Evolutionary conservation across 2,329 filamentous ascomycete species (phyloP).

Genomic region (Pseudodiploospora longispora): DNA sequence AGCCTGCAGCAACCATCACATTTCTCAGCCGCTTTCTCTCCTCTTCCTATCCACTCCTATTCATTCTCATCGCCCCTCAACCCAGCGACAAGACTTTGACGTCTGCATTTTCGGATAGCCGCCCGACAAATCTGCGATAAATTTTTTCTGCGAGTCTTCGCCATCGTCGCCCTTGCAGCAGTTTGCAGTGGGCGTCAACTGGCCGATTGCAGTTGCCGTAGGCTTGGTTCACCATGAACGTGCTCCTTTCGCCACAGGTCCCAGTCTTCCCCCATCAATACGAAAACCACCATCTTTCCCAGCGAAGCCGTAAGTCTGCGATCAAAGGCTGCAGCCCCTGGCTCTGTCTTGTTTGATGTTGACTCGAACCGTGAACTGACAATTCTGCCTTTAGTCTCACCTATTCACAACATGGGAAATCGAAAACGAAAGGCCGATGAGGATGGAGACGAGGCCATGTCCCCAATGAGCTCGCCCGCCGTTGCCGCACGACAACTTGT

Average conservation of each 20-base stretch:
- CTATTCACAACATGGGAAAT: constrained; percentile 45
- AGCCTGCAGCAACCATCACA: constrained; percentile 2
- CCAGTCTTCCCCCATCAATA: constrained; percentile 51
- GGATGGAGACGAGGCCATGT: constrained; percentile 80
- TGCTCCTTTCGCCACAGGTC: constrained; percentile 53
- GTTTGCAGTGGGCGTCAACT: too few relatives aligned
- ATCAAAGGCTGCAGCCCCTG: constrained; percentile 2
- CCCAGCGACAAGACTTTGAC: not conserved
- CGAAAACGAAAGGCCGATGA: constrained; percentile 83
- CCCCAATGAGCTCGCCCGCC: constrained; percentile 74
- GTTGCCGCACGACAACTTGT: constrained; percentile 60
- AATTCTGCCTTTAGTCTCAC: constrained; percentile 23
- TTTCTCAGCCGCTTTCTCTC: constrained; percentile 2
- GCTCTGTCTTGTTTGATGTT: not conserved
- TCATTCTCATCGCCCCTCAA: not conserved
- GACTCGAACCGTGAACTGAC: constrained; percentile 1
- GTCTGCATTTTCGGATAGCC: too few relatives aligned
- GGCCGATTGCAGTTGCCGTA: not conserved
- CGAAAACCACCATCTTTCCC: constrained; percentile 45
- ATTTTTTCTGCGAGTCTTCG: too few relatives aligned
- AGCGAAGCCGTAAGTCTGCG: constrained; percentile 44
- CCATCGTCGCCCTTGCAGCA: too few relatives aligned
- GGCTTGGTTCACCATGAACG: constrained; percentile 44
- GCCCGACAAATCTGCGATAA: too few relatives aligned
- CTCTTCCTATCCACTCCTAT: constrained; percentile 3